phyloP scores from a whole-genome alignment of 2,329 filamentous ascomycete genomes.

The Sphaerostilbella broomeana region DNA sequence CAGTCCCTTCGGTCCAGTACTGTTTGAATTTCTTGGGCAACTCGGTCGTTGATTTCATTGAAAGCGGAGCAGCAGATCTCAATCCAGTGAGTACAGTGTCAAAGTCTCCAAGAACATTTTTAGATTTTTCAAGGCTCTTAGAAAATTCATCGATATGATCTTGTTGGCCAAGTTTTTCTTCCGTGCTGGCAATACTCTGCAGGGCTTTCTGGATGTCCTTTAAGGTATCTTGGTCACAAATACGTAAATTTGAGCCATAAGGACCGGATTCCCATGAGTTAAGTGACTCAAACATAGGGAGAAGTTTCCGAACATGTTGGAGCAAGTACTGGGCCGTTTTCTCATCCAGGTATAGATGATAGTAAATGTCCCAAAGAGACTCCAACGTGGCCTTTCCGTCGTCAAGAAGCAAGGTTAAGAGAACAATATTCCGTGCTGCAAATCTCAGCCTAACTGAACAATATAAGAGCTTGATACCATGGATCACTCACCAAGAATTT shows the following conservation, averaged over 20 bases:
- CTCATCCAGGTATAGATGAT: slow-evolving; percentile 42
- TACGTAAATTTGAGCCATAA: slow-evolving; percentile 40
- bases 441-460: too few relatives aligned
- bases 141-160: slow-evolving; percentile 13
- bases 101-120: slow-evolving; percentile 14
- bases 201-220: slow-evolving; percentile 35
- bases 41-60: slow-evolving; percentile 20
- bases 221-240: slow-evolving; percentile 44
- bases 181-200: slow-evolving; percentile 17
- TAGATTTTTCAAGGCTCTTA: slow-evolving; percentile 18
- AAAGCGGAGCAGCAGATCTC: slow-evolving; percentile 34
- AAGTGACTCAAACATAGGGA: slow-evolving; percentile 30
- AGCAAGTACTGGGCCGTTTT: slow-evolving; percentile 31
- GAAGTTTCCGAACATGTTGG: slow-evolving; percentile 38
- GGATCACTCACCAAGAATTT: slow-evolving; percentile 41
- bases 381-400: slow-evolving; percentile 22
- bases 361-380: slow-evolving; percentile 49
- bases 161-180: slow-evolving; percentile 13
- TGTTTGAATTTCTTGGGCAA: slow-evolving; percentile 20
- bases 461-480: too few relatives aligned
- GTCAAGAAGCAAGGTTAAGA: slow-evolving; percentile 47
- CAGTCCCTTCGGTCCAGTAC: slow-evolving; percentile 32
- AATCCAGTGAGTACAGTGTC: slow-evolving; percentile 25
- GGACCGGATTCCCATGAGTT: slow-evolving; percentile 37
- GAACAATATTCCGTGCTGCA: slow-evolving; percentile 48